Base-by-base conservation (phyloP, 108 stramenopile genomes). In the Pseudonitzschia pungens region DNA sequence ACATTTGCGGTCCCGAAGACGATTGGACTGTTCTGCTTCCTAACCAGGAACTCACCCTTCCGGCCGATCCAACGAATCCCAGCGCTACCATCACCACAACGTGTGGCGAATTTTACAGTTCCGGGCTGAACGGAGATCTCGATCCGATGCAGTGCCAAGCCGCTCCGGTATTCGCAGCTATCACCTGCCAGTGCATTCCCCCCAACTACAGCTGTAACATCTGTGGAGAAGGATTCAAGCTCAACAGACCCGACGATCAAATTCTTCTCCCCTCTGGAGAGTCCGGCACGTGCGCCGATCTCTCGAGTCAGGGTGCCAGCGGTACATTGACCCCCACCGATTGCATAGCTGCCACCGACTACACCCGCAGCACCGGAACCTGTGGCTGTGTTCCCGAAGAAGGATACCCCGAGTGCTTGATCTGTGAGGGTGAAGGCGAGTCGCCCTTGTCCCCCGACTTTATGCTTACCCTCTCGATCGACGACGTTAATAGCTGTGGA, bases 201-300 rank as follows among this genome's bases (percentile, higher is more conserved):
- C 15, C 41, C 36, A 20, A 43, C 33, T 24, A n/a, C 57, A 50
- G 41, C 45, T 67, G 66, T 48, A 20, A 15, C 24, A 24, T 67
- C 0, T 67, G 66, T 20, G 62, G 32, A 7, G 62, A 63, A 1
- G 62, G 62, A 18, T 40, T 15, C 40, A 6, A 2, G 21, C 0
- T 28, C 15, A 33, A 1, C 32, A 33, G 11, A 10, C 62, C 31
- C 40, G 62, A 63, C n/a, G 62, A 24, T 4, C 32, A 63, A 12
- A 40, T 63, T 28, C 27, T 32, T 4, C 0, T 40, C 62, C 40
- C 62, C 32, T 7, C 31, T 8, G 24, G 16, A 18, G 28, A 5
- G 43, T 50, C 45, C 42, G n/a, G 21, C 2, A 67, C 66, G 0
- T 67, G 66, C 42, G 66, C 41, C 42, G 66, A 50, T 9, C 18